Conservation (phyloP, 1,284 basidiomycete genomes). For the Pseudomicrostroma phylloplanum region DNA sequence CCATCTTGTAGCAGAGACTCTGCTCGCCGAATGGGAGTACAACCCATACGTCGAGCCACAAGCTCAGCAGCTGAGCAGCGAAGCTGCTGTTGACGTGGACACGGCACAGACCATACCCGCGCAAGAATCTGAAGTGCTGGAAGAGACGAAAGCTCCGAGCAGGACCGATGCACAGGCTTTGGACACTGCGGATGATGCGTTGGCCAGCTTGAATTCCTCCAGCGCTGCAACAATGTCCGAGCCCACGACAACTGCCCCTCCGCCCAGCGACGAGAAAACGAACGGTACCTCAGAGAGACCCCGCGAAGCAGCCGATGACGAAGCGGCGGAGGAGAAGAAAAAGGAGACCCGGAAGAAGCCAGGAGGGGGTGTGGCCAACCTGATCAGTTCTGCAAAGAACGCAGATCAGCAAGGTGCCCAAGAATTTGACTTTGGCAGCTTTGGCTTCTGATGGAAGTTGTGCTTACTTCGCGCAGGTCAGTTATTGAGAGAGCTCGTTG, state of each 20-base stretch:
- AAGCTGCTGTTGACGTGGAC: slow-evolving; percentile 11
- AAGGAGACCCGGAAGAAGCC: too few relatives aligned
- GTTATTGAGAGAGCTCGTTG: too few relatives aligned
- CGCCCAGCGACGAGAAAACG: not conserved
- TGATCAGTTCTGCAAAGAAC: slow-evolving; percentile 28
- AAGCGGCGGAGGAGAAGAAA: slow-evolving; percentile 15
- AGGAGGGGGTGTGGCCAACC: not conserved
- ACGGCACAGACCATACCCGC: too few relatives aligned
- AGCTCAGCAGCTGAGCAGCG: slow-evolving; percentile 14
- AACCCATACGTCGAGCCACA: slow-evolving; percentile 59
- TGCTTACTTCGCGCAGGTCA: too few relatives aligned
- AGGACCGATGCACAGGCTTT: slow-evolving; percentile 7
- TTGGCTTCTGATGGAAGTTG: slow-evolving; percentile 24
- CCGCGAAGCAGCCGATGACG: not conserved
- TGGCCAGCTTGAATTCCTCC: slow-evolving; percentile 14
- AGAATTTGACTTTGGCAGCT: slow-evolving; percentile 34
- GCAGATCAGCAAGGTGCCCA: slow-evolving; percentile 33
- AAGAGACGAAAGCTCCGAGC: slow-evolving; percentile 5
- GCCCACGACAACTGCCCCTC: not conserved
- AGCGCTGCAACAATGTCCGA: not conserved
- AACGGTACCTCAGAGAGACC: not conserved
- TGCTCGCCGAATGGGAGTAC: slow-evolving; percentile 84
- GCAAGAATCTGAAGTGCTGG: slow-evolving; percentile 10
- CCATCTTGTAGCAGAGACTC: slow-evolving; percentile 75
- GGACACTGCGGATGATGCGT: slow-evolving; percentile 11